Conservation (phyloP, 805 yeast species). For the Clavispora phyllophila region DNA sequence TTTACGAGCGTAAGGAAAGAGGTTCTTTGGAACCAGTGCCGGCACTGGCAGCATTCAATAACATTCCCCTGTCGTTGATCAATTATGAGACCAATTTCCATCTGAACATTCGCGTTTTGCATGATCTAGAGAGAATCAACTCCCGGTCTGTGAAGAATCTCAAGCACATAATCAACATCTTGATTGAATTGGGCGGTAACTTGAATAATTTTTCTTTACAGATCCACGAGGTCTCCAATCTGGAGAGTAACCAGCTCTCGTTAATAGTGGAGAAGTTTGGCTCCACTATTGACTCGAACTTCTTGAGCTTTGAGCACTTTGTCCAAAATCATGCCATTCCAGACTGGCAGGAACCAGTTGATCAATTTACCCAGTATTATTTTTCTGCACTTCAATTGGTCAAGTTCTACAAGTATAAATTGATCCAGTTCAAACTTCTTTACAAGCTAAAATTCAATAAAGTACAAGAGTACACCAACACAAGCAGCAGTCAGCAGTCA, state of each 20-base stretch:
- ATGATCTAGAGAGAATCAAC: conserved; percentile 33
- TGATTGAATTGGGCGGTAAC: conserved; percentile 53
- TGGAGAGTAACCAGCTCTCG: conserved; percentile 24
- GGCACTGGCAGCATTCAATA: conserved; percentile 15
- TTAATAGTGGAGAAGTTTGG: conserved; percentile 47
- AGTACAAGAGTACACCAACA: conserved; percentile 31
- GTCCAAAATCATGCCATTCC: conserved; percentile 32
- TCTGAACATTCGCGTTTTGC: conserved; percentile 26
- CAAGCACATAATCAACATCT: conserved; percentile 31
- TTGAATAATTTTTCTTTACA: conserved; percentile 50
- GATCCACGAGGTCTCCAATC: conserved; percentile 25
- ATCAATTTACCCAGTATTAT: conserved; percentile 43
- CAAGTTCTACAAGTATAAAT: conserved; percentile 47
- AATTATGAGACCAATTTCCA: conserved; percentile 31
- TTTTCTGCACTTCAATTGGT: conserved; percentile 40
- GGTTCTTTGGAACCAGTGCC: conserved; percentile 4
- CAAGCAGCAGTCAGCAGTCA: conserved; percentile 14
- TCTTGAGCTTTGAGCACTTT: conserved; percentile 45
- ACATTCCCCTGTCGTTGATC: conserved; percentile 29
- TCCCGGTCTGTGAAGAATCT: conserved; percentile 36
- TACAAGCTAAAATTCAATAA: conserved; percentile 36
- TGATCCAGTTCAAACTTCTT: conserved; percentile 42
- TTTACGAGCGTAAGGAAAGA: conserved; percentile 25
- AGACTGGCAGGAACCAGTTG: conserved; percentile 47
- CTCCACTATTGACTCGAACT: conserved; percentile 46